Evolutionary conservation across 2,329 filamentous ascomycete genomes (phyloP), one percentile per base, ranked within the genome.

Genomic region (Aspergillus awamori): DNA sequence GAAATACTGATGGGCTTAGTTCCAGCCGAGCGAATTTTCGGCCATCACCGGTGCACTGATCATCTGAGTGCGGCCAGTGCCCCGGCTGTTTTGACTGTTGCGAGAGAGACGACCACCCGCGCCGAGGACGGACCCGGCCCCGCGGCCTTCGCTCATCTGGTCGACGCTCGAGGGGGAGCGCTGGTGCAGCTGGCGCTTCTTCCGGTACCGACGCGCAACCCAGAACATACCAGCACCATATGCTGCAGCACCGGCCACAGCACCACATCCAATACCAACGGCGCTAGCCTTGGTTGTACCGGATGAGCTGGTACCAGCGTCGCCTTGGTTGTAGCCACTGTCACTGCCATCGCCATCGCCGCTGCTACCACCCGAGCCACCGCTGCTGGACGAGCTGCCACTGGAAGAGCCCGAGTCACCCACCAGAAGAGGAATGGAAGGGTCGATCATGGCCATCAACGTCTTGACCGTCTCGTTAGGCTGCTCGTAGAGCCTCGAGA

Each of bases 191-290:
- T 90, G 86, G 79, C 87, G 89, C 84, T 90, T 92, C 81, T 90
- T 89, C 83, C 93, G 92, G 84, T 97, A 97, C 62, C 93, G 87
- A 63, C 93, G 89, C 53, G 93, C 93, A 67, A 97, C 87, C 71
- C 95, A 88, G 81, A 97, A 94, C 93, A 97, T 97, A 75, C 92
- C 93, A 11, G 90, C 91, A 72, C 93, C 93, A 69, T 97, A 97
- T n/a, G 92, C 88, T 54, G 89, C 90, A 45, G 91, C 92, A 71
- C 93, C 88, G 47, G 86, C 85, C 33, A 93, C 86, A 26, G 91
- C 89, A 70, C 91, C 92, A 22, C 92, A 83, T 59, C 89, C 91
- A 70, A 97, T 90, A 71, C 79, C 86, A 65, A 81, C 86, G 70
- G 81, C 89, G 76, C 76, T 80, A 33, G 75, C 70, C 55, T 73